phyloP scores from a whole-genome alignment of 345 rosid species.

The Gossypium stocksii region DNA sequence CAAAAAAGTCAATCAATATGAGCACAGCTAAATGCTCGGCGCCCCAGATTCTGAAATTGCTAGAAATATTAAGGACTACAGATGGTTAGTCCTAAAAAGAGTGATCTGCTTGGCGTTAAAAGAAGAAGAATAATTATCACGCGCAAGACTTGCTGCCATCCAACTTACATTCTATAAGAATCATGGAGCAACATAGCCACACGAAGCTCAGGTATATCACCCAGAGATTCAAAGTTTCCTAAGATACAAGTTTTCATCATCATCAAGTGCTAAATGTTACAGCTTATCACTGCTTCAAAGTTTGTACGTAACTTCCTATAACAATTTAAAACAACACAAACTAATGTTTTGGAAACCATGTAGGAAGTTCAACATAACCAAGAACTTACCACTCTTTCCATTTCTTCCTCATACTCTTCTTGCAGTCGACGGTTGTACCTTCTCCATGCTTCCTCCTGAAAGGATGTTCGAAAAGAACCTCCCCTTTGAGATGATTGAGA shows the following conservation, averaged over 20 bases:
- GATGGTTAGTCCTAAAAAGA: background rate
- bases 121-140: background rate
- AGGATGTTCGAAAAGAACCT: conserved; percentile 64
- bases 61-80: background rate
- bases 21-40: background rate
- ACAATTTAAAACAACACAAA: background rate
- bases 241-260: background rate
- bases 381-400: conserved; percentile 91
- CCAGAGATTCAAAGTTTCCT: background rate
- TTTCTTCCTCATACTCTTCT: conserved; percentile 93
- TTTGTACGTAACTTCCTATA: background rate
- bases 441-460: conserved; percentile 87
- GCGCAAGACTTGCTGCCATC: background rate
- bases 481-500: conserved; percentile 48
- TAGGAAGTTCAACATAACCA: background rate
- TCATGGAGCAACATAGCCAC: background rate
- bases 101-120: background rate
- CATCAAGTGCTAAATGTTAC: background rate
- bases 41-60: background rate
- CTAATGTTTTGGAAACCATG: background rate
- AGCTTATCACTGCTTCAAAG: background rate
- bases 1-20: background rate
- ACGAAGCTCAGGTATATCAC: background rate
- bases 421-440: conserved; percentile 84
- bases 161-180: background rate